Percentiles rank a stretch among this genome's conserved stretches.
Evolutionary conservation across 257 asterid genomes (phyloP).

Genomic region (Nicotiana sylvestris): DNA sequence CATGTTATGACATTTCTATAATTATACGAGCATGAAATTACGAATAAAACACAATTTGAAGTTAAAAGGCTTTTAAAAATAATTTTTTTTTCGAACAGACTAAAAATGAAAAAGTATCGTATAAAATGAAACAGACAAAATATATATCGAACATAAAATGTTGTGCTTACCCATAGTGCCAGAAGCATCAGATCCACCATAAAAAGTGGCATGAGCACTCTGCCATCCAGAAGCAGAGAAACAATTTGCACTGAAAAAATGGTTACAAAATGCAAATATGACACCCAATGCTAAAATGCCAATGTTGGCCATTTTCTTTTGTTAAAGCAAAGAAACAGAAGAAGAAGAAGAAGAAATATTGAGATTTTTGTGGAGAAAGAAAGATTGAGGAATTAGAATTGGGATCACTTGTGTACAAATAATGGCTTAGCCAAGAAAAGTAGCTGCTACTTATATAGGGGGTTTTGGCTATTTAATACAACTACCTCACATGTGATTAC

Average conservation of each 20-base stretch:
- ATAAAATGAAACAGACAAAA: background rate
- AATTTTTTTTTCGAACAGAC: background rate
- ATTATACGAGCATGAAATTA: background rate
- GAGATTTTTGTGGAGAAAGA: conserved; percentile 4
- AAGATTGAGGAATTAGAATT: background rate
- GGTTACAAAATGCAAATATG: conserved; percentile 12
- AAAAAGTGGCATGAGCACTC: conserved; percentile 44
- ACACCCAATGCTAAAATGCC: conserved; percentile 16
- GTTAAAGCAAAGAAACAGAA: background rate
- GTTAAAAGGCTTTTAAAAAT: no score
- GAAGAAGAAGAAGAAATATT: background rate
- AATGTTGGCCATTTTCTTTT: conserved; percentile 14
- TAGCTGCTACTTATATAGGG: conserved; percentile 18
- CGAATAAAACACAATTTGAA: no score
- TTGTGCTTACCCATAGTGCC: conserved; percentile 44
- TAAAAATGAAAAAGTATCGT: background rate
- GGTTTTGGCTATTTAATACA: conserved; percentile 11
- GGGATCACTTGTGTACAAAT: background rate
- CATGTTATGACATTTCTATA: background rate
- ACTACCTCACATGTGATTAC: conserved; percentile 41
- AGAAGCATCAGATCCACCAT: conserved; percentile 51
- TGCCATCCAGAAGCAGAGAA: conserved; percentile 40
- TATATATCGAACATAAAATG: background rate
- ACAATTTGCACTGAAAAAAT: conserved; percentile 23
- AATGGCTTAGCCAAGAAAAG: conserved; percentile 9